Percentiles rank a stretch among this genome's conserved stretches.
Evolutionary conservation across 208 protist species (phyloP).

Genomic region (Leishmania major): DNA sequence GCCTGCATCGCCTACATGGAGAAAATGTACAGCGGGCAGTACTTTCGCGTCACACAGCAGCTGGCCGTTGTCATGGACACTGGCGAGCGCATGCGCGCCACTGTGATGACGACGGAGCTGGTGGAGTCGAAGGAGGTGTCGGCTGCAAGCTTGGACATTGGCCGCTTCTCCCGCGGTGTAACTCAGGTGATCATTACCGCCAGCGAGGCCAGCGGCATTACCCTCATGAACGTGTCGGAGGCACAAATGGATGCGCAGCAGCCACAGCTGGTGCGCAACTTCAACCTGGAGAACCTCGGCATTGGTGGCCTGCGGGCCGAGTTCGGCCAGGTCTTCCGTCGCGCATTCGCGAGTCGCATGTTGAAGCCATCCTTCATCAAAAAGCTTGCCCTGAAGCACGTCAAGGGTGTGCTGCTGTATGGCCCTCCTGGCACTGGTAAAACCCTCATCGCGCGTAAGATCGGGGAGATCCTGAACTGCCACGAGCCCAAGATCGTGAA

Average conservation of each 20-base stretch:
- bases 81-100: constrained; percentile 55
- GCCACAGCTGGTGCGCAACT: constrained; percentile 77
- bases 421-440: constrained; percentile 99
- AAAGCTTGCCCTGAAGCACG: constrained; percentile 98
- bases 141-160: constrained; percentile 32
- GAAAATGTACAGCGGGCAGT: constrained; percentile 59
- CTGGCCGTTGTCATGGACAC: constrained; percentile 62
- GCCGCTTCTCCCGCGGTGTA: constrained; percentile 33
- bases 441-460: constrained; percentile 99
- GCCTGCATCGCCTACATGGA: constrained; percentile 54
- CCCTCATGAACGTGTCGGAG: constrained; percentile 74
- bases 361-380: constrained; percentile 94
- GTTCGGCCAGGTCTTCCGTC: constrained; percentile 98
- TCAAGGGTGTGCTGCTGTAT: constrained; percentile 98
- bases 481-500: constrained; percentile 97
- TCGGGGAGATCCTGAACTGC: constrained; percentile 99
- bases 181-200: constrained; percentile 53
- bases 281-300: constrained; percentile 93
- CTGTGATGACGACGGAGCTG: constrained; percentile 37
- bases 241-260: constrained; percentile 85
- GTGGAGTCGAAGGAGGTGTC: constrained; percentile 18
- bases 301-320: constrained; percentile 97
- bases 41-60: constrained; percentile 62
- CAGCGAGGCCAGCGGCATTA: constrained; percentile 67
- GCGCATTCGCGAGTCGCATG: constrained; percentile 98